Conservation (phyloP, 257 asterid species). For the Hygrophila difformis region DNA sequence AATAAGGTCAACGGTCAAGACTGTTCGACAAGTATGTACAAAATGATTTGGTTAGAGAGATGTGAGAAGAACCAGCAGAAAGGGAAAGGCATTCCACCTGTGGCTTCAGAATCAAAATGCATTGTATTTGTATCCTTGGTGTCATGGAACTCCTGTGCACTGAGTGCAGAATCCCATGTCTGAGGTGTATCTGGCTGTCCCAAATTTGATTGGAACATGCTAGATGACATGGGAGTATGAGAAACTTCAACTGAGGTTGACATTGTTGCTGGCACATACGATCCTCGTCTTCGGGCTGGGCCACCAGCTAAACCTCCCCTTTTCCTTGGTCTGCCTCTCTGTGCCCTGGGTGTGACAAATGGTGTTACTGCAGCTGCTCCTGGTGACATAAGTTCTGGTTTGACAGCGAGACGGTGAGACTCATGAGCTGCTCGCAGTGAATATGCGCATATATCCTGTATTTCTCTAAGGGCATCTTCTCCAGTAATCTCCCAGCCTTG, state of each 20-base stretch:
- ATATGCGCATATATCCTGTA: constrained; percentile 56
- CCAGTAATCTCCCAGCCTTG: constrained; percentile 41
- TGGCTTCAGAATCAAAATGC: constrained; percentile 34
- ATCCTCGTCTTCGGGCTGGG: constrained; percentile 28
- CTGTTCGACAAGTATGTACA: neutral
- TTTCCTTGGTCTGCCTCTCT: constrained; percentile 61
- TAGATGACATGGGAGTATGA: constrained; percentile 27
- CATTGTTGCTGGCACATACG: constrained; percentile 21
- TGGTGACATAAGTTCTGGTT: constrained; percentile 33
- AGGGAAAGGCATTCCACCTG: constrained; percentile 17
- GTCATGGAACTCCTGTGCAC: constrained; percentile 30
- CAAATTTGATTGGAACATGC: too few relatives aligned
- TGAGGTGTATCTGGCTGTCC: constrained; percentile 37
- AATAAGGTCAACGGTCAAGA: neutral
- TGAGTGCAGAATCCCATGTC: constrained; percentile 45
- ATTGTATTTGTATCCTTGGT: constrained; percentile 26
- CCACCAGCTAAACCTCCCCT: constrained; percentile 45
- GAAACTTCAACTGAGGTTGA: constrained; percentile 27
- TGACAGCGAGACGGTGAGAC: constrained; percentile 43
- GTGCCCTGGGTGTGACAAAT: constrained; percentile 35
- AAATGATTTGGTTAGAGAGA: neutral
- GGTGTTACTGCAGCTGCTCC: constrained; percentile 26
- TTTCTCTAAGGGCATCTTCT: constrained; percentile 51
- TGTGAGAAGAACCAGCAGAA: neutral
- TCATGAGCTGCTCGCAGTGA: constrained; percentile 59